Evolutionary conservation across 73 alveolate species (phyloP), one percentile per base, ranked within the genome.

Genomic region (Paramecium tetraurelia): DNA sequence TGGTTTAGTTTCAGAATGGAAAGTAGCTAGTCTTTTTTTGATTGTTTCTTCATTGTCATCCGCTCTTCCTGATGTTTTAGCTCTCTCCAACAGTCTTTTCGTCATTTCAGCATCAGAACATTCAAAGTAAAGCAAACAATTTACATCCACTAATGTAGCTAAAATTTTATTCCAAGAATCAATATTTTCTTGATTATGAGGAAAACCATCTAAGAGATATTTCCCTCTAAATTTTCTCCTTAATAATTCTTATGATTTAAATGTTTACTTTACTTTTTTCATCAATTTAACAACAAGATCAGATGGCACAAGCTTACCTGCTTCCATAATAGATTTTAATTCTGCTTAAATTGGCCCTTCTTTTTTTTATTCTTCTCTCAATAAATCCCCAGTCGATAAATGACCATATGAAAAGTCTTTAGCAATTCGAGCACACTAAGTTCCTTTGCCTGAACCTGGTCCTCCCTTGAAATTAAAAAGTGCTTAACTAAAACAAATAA

Each of bases 41-140:
- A 98, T 95, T 41, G 99, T 93, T 94, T 98, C 99, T 85, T 93
- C 97, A 93, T 98, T 98, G 89, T 98, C 99, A 96, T 98, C 99
- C 11, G 93, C 96, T 96, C 99, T 96, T 10, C 99, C 99, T 44
- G 98, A 93, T 43, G 98, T 94, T 93, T 97, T 97, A 58, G 97
- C 98, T 87, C 99, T 94, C 92, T 95, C 96, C 87, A 96, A 72
- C 69, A 98, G 92, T 90, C 99, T 93, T 75, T 95, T 95, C 36
- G 95, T 95, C 97, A 97, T 95, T 22, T 92, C 98, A 68, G 97
- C 98, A 93, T 96, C 99, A 86, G 97, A 94, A 59, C 98, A 96
- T 83, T 98, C 98, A 83, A 98, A 90, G 92, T 94, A 98, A 24
- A 98, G 92, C 43, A 96, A 83, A 40, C 95, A 94, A 10, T 93